These are phyloP conservation scores for Verticillium tricorpus DNA, from an alignment of 2,329 filamentous ascomycete genomes.

Conservation along the genomic window DNA sequence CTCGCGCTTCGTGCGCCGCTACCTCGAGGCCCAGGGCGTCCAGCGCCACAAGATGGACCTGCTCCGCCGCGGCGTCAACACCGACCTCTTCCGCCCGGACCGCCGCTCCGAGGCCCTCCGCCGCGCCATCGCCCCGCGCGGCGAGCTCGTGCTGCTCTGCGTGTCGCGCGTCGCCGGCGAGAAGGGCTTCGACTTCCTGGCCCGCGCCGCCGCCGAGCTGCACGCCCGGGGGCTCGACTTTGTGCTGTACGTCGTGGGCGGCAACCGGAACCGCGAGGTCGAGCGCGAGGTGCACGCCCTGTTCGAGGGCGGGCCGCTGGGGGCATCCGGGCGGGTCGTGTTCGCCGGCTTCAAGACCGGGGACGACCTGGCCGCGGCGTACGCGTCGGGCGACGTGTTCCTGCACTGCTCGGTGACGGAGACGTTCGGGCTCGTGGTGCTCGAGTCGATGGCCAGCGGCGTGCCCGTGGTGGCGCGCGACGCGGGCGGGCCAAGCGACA, in stretches of 20 bases:
- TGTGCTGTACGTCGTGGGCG: slow-evolving; percentile 63
- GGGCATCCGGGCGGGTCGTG: slow-evolving; percentile 47
- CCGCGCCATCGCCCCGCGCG: slow-evolving; percentile 51
- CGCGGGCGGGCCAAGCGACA: slow-evolving; percentile 66
- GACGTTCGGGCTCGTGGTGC: slow-evolving; percentile 66
- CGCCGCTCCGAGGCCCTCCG: slow-evolving; percentile 48
- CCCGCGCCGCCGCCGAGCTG: slow-evolving; percentile 49
- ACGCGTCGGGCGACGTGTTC: slow-evolving; percentile 66
- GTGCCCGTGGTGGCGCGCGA: slow-evolving; percentile 66
- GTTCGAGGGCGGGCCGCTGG: slow-evolving; percentile 44
- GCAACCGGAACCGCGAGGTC: slow-evolving; percentile 60
- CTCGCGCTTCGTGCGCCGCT: slow-evolving; percentile 56
- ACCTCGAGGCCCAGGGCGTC: slow-evolving; percentile 54
- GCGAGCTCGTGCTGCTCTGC: slow-evolving; percentile 61
- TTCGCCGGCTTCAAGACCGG: slow-evolving; percentile 64
- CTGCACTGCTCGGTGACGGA: slow-evolving; percentile 68
- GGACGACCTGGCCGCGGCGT: slow-evolving; percentile 57
- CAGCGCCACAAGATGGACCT: slow-evolving; percentile 53
- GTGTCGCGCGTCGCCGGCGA: slow-evolving; percentile 65
- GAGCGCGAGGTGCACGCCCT: slow-evolving; percentile 57
- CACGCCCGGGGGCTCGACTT: slow-evolving; percentile 52
- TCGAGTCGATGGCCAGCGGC: slow-evolving; percentile 68
- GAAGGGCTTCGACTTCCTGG: slow-evolving; percentile 67
- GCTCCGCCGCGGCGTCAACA: slow-evolving; percentile 62
- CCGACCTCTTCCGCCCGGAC: slow-evolving; percentile 53